Base-by-base conservation (phyloP, 2,329 filamentous ascomycete genomes). In the Ophiostoma ulmi region DNA sequence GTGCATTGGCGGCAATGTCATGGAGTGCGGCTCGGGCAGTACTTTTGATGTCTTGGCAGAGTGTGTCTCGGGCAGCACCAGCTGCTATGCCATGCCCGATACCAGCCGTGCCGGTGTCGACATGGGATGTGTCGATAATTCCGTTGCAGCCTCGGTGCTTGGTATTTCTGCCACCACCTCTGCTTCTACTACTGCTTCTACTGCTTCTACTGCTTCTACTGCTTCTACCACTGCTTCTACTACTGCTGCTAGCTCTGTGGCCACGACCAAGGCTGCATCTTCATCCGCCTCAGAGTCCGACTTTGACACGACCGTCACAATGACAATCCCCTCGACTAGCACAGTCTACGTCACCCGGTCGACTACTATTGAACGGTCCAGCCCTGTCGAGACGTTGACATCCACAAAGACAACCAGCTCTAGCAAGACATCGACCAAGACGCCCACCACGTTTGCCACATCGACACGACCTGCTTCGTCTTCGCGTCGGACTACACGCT, bases 51-150 rank as follows among this genome's bases (percentile, higher is more conserved):
- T 87, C 22, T 75, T 74, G 0, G 72, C 77, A 11, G 82, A 82
- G 58, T 79, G 77, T 39, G 61, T 55, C 0, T 68, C 73, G 1
- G 78, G 77, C 13, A 77, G 78, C 11, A 76, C 77, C 65, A 77
- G 78, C 67, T 89, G 87, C 77, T 84, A 82, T 67, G 87, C 85
- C 1, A 76, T 88, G 72, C 87, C 87, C 0, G 83, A 87, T 80
- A 82, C 80, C 52, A 81, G 77, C 13, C 80, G 80, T 0, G 75
- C 75, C 0, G 86, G 85, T 3, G 83, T 86, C 11, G 76, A 79
- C 69, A 78, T 89, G 35, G 81, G 80, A 2, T 89, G 87, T 72
- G 78, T 79, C 38, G 78, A 83, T 67, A 74, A 77, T 11, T 75
- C 75, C 2, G 77, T 78, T 2, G 86, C 84, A 0, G 75, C 78